Percentiles rank a stretch among this genome's conserved stretches.
phyloP scores from a whole-genome alignment of 1,139 yeast species.

The Yamadazyma songkhlaensis region DNA sequence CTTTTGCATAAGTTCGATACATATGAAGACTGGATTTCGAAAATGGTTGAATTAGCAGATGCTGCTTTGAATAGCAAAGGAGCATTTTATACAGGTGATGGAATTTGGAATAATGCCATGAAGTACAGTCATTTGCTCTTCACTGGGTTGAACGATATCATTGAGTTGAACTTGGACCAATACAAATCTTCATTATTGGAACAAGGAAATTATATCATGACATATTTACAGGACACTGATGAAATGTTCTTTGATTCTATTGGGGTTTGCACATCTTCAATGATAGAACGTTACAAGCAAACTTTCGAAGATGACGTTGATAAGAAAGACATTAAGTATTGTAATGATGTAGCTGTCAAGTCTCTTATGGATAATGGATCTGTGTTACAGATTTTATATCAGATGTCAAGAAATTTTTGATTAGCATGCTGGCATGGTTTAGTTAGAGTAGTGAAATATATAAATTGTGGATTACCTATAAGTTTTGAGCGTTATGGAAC shows the following conservation, averaged over 20 bases:
- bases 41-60: conserved; percentile 26
- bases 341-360: conserved; percentile 3
- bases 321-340: not conserved
- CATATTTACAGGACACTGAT: conserved; percentile 21
- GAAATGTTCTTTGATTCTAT: conserved; percentile 3
- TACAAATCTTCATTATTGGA: conserved; percentile 18
- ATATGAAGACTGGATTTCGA: conserved; percentile 9
- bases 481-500: conserved; percentile 7
- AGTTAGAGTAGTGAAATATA: not conserved
- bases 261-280: not conserved
- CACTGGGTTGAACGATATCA: conserved; percentile 24
- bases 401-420: conserved; percentile 4
- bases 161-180: conserved; percentile 12
- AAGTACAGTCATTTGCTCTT: conserved; percentile 24
- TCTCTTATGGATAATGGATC: conserved; percentile 6
- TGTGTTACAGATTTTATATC: conserved; percentile 4
- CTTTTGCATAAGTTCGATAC: conserved; percentile 15
- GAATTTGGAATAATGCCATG: conserved; percentile 24
- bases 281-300: not conserved
- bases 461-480: not conserved
- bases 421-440: not conserved
- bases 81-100: conserved; percentile 19
- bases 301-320: conserved; percentile 3
- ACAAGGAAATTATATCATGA: conserved; percentile 21
- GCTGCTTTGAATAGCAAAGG: conserved; percentile 19